These are phyloP conservation scores for Thalassiosira profunda DNA, from an alignment of 108 stramenopile genomes.

Conservation along the genomic window DNA sequence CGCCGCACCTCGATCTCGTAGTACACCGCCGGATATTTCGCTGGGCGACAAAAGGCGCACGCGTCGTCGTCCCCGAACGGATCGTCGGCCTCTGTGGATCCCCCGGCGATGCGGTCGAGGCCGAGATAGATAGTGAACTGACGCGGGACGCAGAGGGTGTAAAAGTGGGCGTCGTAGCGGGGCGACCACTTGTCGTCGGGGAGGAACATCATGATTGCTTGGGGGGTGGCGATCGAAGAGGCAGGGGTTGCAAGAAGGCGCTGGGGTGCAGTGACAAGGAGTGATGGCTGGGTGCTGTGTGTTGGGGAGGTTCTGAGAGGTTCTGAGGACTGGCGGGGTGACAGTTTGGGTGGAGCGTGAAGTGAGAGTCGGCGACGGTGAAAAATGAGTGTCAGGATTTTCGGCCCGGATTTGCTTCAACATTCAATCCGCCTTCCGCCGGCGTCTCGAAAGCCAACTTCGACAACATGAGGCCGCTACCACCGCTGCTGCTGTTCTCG, in stretches of 20 bases:
- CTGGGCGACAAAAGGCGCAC: background rate
- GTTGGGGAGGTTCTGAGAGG: too few relatives aligned
- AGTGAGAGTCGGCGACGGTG: too few relatives aligned
- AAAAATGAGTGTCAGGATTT: too few relatives aligned
- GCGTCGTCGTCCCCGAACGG: conserved; percentile 5
- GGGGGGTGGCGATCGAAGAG: background rate
- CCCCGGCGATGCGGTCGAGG: too few relatives aligned
- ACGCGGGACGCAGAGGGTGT: conserved; percentile 31
- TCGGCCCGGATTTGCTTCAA: too few relatives aligned
- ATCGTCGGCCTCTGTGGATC: background rate
- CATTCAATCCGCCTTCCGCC: too few relatives aligned
- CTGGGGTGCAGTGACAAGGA: too few relatives aligned
- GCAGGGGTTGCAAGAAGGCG: background rate
- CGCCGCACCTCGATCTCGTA: conserved; percentile 24
- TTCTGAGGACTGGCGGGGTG: too few relatives aligned
- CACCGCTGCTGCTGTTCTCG: background rate
- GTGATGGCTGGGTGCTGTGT: too few relatives aligned
- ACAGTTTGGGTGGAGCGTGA: too few relatives aligned
- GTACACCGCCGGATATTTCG: conserved; percentile 34
- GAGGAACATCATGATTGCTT: conserved; percentile 34
- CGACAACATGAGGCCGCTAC: background rate
- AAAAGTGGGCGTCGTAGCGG: conserved; percentile 35
- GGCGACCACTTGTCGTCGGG: conserved; percentile 39
- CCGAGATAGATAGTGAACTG: too few relatives aligned
- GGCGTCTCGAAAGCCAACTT: background rate